These are phyloP conservation scores for Gelatoporia subvermispora DNA, from an alignment of 768 basidiomycete genomes.

Conservation along the genomic window DNA sequence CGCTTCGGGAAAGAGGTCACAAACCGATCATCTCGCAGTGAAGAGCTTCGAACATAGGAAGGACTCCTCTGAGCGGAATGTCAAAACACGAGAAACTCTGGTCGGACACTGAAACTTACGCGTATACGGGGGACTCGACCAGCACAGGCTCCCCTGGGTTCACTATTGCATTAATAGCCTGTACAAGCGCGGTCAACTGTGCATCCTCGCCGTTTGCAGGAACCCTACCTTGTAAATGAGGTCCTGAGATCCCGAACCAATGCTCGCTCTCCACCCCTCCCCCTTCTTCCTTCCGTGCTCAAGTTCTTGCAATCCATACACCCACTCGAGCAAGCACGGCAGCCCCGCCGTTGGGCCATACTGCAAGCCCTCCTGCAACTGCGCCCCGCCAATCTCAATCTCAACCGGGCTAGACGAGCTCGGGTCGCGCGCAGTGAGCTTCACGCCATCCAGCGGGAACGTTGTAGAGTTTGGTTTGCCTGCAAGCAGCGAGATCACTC, in stretches of 20 bases:
- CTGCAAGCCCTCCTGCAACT: conserved; percentile 59
- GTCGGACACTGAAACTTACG: conserved; percentile 36
- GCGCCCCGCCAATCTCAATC: conserved; percentile 28
- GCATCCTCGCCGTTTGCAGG: neutral
- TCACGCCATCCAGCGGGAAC: conserved; percentile 84
- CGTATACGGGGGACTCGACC: conserved; percentile 81
- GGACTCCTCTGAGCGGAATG: conserved; percentile 49
- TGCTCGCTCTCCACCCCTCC: conserved; percentile 68
- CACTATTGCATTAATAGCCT: conserved; percentile 74
- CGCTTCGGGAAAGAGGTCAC: conserved; percentile 8
- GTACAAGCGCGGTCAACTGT: neutral
- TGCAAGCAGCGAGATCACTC: conserved; percentile 78
- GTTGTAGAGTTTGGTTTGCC: conserved; percentile 88
- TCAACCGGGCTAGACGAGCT: conserved; percentile 51
- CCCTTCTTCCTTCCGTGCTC: conserved; percentile 60
- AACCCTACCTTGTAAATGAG: conserved; percentile 71
- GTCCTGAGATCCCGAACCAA: conserved; percentile 90
- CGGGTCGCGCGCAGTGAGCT: conserved; percentile 55
- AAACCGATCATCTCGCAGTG: conserved; percentile 56
- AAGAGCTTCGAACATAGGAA: conserved; percentile 57
- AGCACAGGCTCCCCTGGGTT: conserved; percentile 81
- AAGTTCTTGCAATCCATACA: conserved; percentile 64
- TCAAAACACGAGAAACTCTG: neutral
- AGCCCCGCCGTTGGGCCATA: conserved; percentile 76
- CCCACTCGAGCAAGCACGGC: conserved; percentile 58